Percentiles rank a stretch among this genome's conserved stretches.
phyloP scores from a whole-genome alignment of 2,329 filamentous ascomycete species.

The Cercospora citrullina region DNA sequence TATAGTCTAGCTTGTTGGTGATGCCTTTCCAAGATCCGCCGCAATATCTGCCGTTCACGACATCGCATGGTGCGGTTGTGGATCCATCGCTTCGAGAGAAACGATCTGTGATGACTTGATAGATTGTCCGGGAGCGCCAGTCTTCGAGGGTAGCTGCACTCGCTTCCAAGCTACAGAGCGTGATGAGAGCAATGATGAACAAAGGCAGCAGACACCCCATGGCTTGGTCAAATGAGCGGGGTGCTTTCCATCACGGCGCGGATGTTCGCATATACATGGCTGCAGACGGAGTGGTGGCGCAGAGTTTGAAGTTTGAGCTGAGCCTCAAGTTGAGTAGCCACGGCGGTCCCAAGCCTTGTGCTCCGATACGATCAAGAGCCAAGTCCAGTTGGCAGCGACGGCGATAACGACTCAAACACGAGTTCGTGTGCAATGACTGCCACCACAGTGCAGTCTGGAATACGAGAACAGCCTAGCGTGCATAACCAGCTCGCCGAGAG shows the following conservation, averaged over 20 bases:
- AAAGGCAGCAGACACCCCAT: not conserved
- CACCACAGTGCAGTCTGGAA: not conserved
- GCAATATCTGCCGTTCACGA: constrained; percentile 36
- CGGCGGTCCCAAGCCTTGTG: not conserved
- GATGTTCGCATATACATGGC: not conserved
- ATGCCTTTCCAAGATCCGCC: constrained; percentile 47
- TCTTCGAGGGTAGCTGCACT: constrained; percentile 39
- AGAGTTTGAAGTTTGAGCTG: not conserved
- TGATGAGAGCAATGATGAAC: not conserved
- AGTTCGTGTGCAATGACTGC: not conserved
- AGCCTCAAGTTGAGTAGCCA: not conserved
- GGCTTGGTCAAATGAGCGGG: not conserved
- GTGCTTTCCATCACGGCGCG: not conserved
- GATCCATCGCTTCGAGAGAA: constrained; percentile 36
- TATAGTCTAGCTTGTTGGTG: constrained; percentile 46
- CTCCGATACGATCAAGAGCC: not conserved
- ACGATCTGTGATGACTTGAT: constrained; percentile 45
- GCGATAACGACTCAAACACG: not conserved
- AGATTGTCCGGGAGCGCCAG: constrained; percentile 43
- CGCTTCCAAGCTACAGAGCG: not conserved
- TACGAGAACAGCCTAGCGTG: not conserved
- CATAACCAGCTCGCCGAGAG: not conserved
- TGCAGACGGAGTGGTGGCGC: not conserved
- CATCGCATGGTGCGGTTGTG: constrained; percentile 31
- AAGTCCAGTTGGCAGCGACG: not conserved